Conservation (phyloP, 108 stramenopile genomes). For the Pseudonitzschia pungens region DNA sequence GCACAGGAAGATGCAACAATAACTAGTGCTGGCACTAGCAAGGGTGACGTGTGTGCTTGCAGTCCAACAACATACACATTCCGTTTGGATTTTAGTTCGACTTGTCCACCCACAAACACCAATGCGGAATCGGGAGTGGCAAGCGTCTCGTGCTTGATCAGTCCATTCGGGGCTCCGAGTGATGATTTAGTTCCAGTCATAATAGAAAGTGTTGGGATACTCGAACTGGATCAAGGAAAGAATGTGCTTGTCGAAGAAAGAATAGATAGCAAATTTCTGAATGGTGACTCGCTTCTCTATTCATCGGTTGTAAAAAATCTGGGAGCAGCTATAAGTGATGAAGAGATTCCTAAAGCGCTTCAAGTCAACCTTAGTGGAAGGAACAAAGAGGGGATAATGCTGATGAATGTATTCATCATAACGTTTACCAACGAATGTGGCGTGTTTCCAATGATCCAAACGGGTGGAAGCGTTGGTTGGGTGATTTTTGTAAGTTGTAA, state of each 20-base stretch:
- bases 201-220: conserved; percentile 32
- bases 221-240: conserved; percentile 41
- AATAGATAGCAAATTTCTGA: conserved; percentile 26
- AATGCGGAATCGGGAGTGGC: conserved; percentile 29
- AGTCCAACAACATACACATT: conserved; percentile 38
- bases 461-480: conserved; percentile 39
- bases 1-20: background rate
- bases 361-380: conserved; percentile 40
- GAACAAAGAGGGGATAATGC: conserved; percentile 26
- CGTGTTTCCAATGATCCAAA: conserved; percentile 29
- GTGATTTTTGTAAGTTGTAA: conserved; percentile 32
- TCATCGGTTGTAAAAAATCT: conserved; percentile 24
- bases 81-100: conserved; percentile 32
- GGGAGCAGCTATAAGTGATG: conserved; percentile 13
- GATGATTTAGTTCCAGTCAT: conserved; percentile 37
- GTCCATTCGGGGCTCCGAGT: conserved; percentile 32
- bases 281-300: conserved; percentile 40
- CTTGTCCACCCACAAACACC: conserved; percentile 35
- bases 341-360: conserved; percentile 36
- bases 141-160: conserved; percentile 28
- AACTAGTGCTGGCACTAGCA: background rate
- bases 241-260: conserved; percentile 24
- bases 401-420: conserved; percentile 34
- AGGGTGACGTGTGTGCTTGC: conserved; percentile 34
- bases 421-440: conserved; percentile 36